phyloP scores from a whole-genome alignment of 768 basidiomycete genomes.

The Leucogyrophana mollusca region DNA sequence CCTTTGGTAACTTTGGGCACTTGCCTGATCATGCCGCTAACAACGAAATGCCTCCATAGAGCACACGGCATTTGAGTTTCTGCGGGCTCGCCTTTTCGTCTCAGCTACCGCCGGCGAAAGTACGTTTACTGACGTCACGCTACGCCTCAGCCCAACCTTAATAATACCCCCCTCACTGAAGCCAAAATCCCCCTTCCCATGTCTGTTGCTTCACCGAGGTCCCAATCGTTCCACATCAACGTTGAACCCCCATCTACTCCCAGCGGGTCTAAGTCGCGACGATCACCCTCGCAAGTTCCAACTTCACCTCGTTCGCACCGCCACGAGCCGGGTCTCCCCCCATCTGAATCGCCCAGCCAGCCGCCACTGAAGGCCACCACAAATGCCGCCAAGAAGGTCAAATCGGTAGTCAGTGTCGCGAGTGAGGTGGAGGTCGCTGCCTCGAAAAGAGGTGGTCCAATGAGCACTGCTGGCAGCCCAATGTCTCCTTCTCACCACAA shows the following conservation, averaged over 20 bases:
- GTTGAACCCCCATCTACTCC: slow-evolving; percentile 40
- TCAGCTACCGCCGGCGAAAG: background rate
- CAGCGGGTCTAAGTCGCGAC: slow-evolving; percentile 32
- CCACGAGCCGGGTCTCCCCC: slow-evolving; percentile 31
- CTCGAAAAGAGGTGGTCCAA: slow-evolving; percentile 22
- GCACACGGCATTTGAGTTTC: slow-evolving; percentile 27
- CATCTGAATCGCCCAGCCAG: slow-evolving; percentile 33
- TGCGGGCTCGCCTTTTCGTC: background rate
- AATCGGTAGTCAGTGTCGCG: slow-evolving; percentile 14
- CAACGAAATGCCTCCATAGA: slow-evolving; percentile 23
- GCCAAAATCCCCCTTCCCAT: slow-evolving; percentile 49
- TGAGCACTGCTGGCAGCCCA: slow-evolving; percentile 18
- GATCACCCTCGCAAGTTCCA: slow-evolving; percentile 28
- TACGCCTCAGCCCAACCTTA: slow-evolving; percentile 21
- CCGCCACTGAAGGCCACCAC: slow-evolving; percentile 31
- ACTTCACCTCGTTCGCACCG: slow-evolving; percentile 28
- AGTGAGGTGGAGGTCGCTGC: slow-evolving; percentile 18
- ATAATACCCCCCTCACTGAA: slow-evolving; percentile 37
- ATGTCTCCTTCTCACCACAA: slow-evolving; percentile 46
- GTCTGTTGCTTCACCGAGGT: slow-evolving; percentile 49
- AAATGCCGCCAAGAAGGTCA: slow-evolving; percentile 17
- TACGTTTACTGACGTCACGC: slow-evolving; percentile 11
- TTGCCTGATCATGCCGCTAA: slow-evolving; percentile 40
- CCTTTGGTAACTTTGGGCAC: slow-evolving; percentile 76
- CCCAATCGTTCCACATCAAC: slow-evolving; percentile 48